These are phyloP conservation scores for Pelagomonas calceolata DNA, from an alignment of 108 stramenopile species.

Conservation along the genomic window DNA sequence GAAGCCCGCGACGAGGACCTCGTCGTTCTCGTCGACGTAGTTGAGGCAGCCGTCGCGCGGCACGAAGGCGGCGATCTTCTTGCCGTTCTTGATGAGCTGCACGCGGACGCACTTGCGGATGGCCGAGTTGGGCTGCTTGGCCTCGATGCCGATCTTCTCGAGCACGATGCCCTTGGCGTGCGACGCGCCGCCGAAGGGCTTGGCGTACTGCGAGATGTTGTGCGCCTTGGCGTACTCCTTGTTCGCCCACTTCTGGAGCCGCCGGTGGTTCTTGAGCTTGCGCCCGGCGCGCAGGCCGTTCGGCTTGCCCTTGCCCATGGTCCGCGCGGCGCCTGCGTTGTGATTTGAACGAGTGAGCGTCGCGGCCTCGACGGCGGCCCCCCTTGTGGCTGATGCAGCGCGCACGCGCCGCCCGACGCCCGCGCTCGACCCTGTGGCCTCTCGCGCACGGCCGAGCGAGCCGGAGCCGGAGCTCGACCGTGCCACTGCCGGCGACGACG, in stretches of 20 bases:
- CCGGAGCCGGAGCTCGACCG: no score
- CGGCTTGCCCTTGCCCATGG: slow-evolving; percentile 84
- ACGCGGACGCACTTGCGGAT: slow-evolving; percentile 99
- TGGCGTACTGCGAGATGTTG: slow-evolving; percentile 99
- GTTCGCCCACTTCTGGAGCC: slow-evolving; percentile 88
- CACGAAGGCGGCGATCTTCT: slow-evolving; percentile 99
- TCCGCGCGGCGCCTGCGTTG: no score
- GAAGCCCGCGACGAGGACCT: slow-evolving; percentile 99
- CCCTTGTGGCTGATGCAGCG: no score
- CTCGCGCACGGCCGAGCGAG: no score
- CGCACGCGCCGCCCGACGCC: no score
- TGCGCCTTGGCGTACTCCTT: slow-evolving; percentile 92
- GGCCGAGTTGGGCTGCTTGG: slow-evolving; percentile 99
- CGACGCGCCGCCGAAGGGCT: slow-evolving; percentile 98
- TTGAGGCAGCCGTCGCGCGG: slow-evolving; percentile 99
- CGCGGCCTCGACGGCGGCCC: no score
- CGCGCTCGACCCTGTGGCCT: no score
- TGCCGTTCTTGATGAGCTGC: slow-evolving; percentile 99
- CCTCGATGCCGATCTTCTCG: slow-evolving; percentile 99
- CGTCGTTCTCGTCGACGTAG: slow-evolving; percentile 99
- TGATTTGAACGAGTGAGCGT: no score
- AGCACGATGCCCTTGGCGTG: slow-evolving; percentile 99
- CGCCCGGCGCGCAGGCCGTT: slow-evolving; percentile 93
- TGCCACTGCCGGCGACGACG: no score
- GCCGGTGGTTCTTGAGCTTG: slow-evolving; percentile 96